Evolutionary conservation across 2,329 filamentous ascomycete species (phyloP).

Genomic region (Diaporthe sp.): DNA sequence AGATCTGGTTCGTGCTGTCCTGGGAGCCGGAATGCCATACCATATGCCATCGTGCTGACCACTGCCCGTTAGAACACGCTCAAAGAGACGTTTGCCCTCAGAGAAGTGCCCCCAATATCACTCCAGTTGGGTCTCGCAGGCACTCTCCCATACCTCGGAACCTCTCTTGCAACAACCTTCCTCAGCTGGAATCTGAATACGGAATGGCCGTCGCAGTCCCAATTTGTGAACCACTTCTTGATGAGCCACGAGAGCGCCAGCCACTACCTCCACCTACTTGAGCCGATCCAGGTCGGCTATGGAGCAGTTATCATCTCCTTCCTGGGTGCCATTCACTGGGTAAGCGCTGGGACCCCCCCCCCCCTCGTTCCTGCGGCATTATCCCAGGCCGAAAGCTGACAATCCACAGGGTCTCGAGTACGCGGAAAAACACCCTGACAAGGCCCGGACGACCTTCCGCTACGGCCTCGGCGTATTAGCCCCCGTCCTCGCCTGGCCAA

Average conservation of each 20-base stretch:
- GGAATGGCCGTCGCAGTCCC: slow-evolving; percentile 69
- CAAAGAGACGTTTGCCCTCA: slow-evolving; percentile 77
- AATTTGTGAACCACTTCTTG: slow-evolving; percentile 75
- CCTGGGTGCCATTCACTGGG: slow-evolving; percentile 93
- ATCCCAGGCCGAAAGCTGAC: neutral
- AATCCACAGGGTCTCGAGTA: slow-evolving; percentile 78
- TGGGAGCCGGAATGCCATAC: neutral
- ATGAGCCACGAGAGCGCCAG: slow-evolving; percentile 80
- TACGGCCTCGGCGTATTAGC: slow-evolving; percentile 88
- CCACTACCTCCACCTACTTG: slow-evolving; percentile 79
- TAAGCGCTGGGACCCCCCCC: slow-evolving; percentile 44
- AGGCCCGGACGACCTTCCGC: slow-evolving; percentile 78
- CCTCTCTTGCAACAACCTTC: slow-evolving; percentile 85
- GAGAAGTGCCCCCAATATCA: slow-evolving; percentile 76
- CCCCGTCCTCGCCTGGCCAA: slow-evolving; percentile 89
- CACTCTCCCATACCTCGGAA: slow-evolving; percentile 87
- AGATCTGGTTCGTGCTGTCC: slow-evolving; percentile 66
- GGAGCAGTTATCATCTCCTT: slow-evolving; percentile 95
- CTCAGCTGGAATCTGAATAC: slow-evolving; percentile 88
- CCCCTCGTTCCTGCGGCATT: neutral
- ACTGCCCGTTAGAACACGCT: slow-evolving; percentile 67
- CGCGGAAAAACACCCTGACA: slow-evolving; percentile 74
- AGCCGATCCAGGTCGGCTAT: slow-evolving; percentile 91
- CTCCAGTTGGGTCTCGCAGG: slow-evolving; percentile 80
- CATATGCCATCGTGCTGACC: neutral